Base-by-base conservation (phyloP, 139 green algal species). In the Chlorella ohadii region DNA sequence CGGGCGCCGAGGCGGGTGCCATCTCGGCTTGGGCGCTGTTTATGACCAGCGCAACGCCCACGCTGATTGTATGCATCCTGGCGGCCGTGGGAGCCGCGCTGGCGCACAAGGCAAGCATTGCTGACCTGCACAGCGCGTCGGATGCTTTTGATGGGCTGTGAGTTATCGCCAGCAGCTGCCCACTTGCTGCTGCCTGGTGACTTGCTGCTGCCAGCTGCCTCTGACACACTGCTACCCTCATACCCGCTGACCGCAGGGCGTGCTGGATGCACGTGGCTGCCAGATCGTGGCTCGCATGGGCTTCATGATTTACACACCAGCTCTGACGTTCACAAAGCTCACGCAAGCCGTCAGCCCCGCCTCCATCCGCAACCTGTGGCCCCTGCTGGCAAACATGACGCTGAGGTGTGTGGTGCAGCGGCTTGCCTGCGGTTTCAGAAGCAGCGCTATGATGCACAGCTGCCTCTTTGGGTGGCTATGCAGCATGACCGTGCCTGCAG, bases 331-430 rank as follows among this genome's bases (percentile, higher is more conserved):
- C 57, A 31, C 25, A 47, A 88, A 83, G 66, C 56, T 90, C 28
- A 77, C 68, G 7, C 64, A 82, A 22, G 56, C 82, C 2, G 61
- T 90, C 25, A 80, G 23, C 41, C 56, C 86, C 16, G 16, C 44
- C 20, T 72, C 81, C 34, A 78, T 90, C 36, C n/a, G 27, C 25
- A 55, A 85, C 65, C 64, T 90, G 19, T 87, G 82, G 81, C 86
- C 86, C 22, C 75, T 90, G 15, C 55, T 90, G 28, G 57, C 47
- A 22, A 90, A 87, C 68, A 87, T 87, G 55, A 82, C 81, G 3
- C 3, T 89, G 11, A 83, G 63, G 78, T 75, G 78, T n/a, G n/a
- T n/a, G n/a, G n/a, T n/a, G n/a, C n/a, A n/a, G n/a, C n/a, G n/a
- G n/a, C n/a, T n/a, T n/a, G n/a, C n/a, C n/a, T n/a, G n/a, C n/a